Percentiles rank a stretch among this genome's conserved stretches.
These are phyloP conservation scores for Vitis hybrid DNA, from an alignment of 177 flowering plant species.

Conservation along the genomic window DNA sequence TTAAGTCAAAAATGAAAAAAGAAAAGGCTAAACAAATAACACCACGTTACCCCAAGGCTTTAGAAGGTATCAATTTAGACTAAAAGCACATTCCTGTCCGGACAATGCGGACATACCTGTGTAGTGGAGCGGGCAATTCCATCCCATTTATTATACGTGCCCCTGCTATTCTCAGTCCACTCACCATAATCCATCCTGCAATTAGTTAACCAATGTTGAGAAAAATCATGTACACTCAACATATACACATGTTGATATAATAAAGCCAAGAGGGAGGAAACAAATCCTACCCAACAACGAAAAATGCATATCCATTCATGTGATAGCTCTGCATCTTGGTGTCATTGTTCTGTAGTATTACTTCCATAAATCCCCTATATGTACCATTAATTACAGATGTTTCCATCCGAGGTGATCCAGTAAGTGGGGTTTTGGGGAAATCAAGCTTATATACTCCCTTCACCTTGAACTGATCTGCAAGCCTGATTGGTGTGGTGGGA, in stretches of 20 bases:
- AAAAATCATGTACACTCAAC: neutral
- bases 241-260: neutral
- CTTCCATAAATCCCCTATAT: conserved; percentile 87
- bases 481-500: conserved; percentile 80
- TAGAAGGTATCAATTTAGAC: no score
- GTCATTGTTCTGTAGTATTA: conserved; percentile 86
- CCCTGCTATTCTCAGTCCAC: conserved; percentile 90
- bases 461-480: conserved; percentile 68
- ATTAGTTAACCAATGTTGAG: neutral
- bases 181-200: conserved; percentile 96
- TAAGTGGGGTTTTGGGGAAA: conserved; percentile 70
- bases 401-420: conserved; percentile 60
- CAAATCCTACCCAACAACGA: conserved; percentile 82
- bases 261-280: neutral
- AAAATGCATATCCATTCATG: conserved; percentile 88
- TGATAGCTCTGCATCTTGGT: conserved; percentile 85
- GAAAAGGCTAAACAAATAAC: no score
- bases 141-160: conserved; percentile 94
- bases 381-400: conserved; percentile 88
- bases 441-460: conserved; percentile 81
- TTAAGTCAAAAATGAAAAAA: no score
- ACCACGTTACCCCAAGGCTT: no score
- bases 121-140: conserved; percentile 81
- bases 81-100: no score
- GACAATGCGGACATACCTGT: conserved; percentile 49